Percentiles rank a stretch among this genome's conserved stretches.
Conservation (phyloP, 345 rosid species). For the Isatis tinctoria region DNA sequence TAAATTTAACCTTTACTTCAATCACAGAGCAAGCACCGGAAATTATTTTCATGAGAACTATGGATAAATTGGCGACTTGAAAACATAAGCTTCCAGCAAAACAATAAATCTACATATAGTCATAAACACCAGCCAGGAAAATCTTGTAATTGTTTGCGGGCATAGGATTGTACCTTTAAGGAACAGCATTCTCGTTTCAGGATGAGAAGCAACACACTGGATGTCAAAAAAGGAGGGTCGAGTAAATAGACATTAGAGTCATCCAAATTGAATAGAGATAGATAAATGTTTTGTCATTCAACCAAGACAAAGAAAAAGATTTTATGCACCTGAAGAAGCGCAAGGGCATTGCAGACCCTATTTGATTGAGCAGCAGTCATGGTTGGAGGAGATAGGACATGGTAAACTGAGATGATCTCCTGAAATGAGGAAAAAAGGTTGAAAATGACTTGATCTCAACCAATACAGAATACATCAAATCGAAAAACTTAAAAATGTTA, state of each 20-base stretch:
- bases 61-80: neutral
- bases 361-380: constrained; percentile 24
- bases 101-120: neutral
- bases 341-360: constrained; percentile 48
- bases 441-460: neutral
- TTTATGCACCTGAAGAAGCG: constrained; percentile 48
- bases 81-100: neutral
- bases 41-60: neutral
- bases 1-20: neutral
- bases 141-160: neutral
- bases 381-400: constrained; percentile 20
- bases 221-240: neutral
- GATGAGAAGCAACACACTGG: constrained; percentile 60
- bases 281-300: neutral
- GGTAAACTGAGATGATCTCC: constrained; percentile 47
- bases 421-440: constrained; percentile 20
- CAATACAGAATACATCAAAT: constrained; percentile 1
- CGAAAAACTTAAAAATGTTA: neutral
- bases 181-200: constrained; percentile 39
- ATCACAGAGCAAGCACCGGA: neutral
- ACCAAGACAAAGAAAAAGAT: neutral
- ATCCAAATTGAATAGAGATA: neutral
- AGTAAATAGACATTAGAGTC: neutral
- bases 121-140: neutral
- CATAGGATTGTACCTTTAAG: constrained; percentile 41